These are phyloP conservation scores for Dothiorella sarmentorum DNA, from an alignment of 2,329 filamentous ascomycete genomes.

Conservation along the genomic window DNA sequence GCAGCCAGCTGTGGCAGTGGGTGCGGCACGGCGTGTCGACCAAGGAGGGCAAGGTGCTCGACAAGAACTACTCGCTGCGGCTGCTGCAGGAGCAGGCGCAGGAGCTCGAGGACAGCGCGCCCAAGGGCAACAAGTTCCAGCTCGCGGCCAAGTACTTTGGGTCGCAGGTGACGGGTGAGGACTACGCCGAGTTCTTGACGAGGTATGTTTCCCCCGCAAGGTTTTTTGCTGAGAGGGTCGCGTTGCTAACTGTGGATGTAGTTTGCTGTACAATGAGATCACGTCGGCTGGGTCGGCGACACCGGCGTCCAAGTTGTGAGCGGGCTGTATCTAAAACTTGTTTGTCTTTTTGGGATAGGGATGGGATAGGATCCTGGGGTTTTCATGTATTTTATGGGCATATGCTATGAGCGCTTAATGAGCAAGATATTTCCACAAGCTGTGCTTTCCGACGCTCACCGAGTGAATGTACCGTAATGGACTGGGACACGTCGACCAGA, in stretches of 20 bases:
- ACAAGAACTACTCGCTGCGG: constrained; percentile 85
- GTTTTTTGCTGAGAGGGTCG: not conserved
- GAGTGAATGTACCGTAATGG: too few species aligned
- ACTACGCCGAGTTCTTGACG: constrained; percentile 95
- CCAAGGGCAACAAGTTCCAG: constrained; percentile 86
- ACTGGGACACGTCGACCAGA: too few species aligned
- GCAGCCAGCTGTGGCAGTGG: constrained; percentile 97
- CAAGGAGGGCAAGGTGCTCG: constrained; percentile 83
- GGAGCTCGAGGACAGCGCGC: constrained; percentile 67
- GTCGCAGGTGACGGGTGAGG: constrained; percentile 89
- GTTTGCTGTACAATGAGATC: constrained; percentile 83
- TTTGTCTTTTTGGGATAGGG: not conserved
- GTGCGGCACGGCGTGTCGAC: constrained; percentile 70
- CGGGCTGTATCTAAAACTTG: not conserved
- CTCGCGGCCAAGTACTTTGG: constrained; percentile 92
- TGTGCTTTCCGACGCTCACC: not conserved
- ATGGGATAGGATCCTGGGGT: not conserved
- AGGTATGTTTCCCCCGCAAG: constrained; percentile 53
- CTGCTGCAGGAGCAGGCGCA: constrained; percentile 83
- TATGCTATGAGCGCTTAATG: constrained; percentile 14
- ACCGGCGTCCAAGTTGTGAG: constrained; percentile 16
- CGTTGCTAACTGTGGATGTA: constrained; percentile 37
- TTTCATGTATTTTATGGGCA: constrained; percentile 2
- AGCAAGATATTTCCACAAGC: not conserved
- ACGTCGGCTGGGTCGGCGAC: constrained; percentile 32